Evolutionary conservation across 2,329 filamentous ascomycete genomes (phyloP), one percentile per base, ranked within the genome.

Genomic region (Nothomitra cinnamomea): DNA sequence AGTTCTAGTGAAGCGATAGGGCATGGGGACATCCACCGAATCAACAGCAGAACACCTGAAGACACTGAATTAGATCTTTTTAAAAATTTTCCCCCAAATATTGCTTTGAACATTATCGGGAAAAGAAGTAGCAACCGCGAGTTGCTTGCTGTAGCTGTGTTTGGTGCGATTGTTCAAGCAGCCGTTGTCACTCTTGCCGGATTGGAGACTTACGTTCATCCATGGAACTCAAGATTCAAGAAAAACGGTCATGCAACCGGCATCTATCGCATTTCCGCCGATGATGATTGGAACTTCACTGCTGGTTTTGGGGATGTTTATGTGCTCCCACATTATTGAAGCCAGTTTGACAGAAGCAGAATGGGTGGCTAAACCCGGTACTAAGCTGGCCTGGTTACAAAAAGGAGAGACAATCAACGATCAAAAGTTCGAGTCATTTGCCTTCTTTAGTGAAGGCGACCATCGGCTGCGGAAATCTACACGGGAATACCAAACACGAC

Each of bases 331-430:
- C 40, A 19, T 42, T 6, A 19, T 42, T 6, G 40, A 42, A 19
- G 21, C 15, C 15, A 42, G 40, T 19, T n/a, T n/a, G n/a, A 42
- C 40, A 6, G 15, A n/a, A 19, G 40, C n/a, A 19, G 15, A 42
- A 42, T n/a, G 5, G 40, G n/a, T n/a, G 6, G 4, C 15, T 19
- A 6, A 35, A 24, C 5, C 19, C 38, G n/a, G 28, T 49, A 19
- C 51, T 42, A 22, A 21, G 41, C 17, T 60, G 5, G 51, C 58
- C 12, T 61, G 60, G 59, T 35, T 61, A 21, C 60, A 61, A 32
- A 52, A 53, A n/a, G 32, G 45, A 6, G 51, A 57, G 45, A 49
- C 51, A n/a, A 58, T 60, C 21, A 57, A 41, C 13, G 59, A 61
- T 47, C 60, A 61, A 54, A 52, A 43, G 12, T 61, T 61, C 47